Conservation (phyloP, 352 stramenopile species). For the Pythium sukuiense region DNA sequence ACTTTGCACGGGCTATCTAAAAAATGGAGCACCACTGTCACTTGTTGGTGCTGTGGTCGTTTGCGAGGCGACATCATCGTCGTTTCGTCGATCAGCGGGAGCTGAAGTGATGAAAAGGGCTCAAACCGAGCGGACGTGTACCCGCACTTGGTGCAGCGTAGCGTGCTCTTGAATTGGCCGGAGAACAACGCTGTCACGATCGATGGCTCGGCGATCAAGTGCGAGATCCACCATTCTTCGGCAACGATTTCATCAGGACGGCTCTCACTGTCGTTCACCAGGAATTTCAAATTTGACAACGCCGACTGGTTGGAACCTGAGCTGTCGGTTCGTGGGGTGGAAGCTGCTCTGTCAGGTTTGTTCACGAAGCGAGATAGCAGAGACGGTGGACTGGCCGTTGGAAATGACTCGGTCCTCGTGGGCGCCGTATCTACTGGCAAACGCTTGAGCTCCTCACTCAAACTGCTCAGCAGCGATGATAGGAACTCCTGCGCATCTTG, state of each 20-base stretch:
- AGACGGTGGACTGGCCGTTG: background rate
- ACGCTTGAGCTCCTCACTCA: constrained; percentile 95
- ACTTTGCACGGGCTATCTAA: constrained; percentile 18
- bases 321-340: background rate
- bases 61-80: constrained; percentile 17
- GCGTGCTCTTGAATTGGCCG: constrained; percentile 95
- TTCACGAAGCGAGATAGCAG: background rate
- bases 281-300: constrained; percentile 32
- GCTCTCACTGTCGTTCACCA: constrained; percentile 92
- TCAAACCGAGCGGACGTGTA: constrained; percentile 86
- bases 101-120: constrained; percentile 79
- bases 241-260: constrained; percentile 92
- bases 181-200: constrained; percentile 96
- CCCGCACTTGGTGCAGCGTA: constrained; percentile 89
- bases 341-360: background rate
- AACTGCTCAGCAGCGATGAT: constrained; percentile 86
- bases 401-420: background rate
- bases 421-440: constrained; percentile 28
- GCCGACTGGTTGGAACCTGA: background rate
- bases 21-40: constrained; percentile 44
- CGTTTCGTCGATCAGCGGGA: constrained; percentile 42
- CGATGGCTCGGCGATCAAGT: constrained; percentile 93
- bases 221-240: constrained; percentile 96
- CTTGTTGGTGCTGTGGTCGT: constrained; percentile 22
- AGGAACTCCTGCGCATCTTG: constrained; percentile 97